A percentile compares a stretch with the other conserved stretches of the same genome.
Evolutionary conservation across 2,329 filamentous ascomycete species (phyloP).

Genomic region (Nemania sp.): DNA sequence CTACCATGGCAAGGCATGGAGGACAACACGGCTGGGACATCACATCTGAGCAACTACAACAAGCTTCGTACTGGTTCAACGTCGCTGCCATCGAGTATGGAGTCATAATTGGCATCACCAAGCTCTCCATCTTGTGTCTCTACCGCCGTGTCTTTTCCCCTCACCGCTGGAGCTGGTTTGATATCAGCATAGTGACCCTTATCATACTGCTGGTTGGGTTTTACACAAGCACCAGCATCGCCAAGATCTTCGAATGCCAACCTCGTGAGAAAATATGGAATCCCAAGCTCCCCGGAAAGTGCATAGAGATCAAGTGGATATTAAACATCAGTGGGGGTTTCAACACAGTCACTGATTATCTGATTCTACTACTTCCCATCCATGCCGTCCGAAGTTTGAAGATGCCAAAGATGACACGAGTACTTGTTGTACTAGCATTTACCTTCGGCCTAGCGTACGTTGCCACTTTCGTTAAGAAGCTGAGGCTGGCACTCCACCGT

Average conservation of each 20-base stretch:
- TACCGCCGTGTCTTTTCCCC: slow-evolving; percentile 35
- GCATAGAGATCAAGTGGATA: slow-evolving; percentile 18
- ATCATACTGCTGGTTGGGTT: slow-evolving; percentile 22
- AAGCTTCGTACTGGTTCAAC: slow-evolving; percentile 32
- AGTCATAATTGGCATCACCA: slow-evolving; percentile 27
- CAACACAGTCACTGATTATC: slow-evolving; percentile 30
- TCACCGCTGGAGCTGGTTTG: slow-evolving; percentile 23
- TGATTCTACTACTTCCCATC: slow-evolving; percentile 30
- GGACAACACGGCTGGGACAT: slow-evolving; percentile 31
- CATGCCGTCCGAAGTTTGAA: slow-evolving; percentile 26
- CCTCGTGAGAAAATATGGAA: slow-evolving; percentile 28
- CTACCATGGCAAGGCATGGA: slow-evolving; percentile 26
- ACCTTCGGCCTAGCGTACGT: slow-evolving; percentile 26
- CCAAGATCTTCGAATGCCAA: slow-evolving; percentile 29
- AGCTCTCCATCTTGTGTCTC: slow-evolving; percentile 28
- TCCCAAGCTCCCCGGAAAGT: slow-evolving; percentile 19
- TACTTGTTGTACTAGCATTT: slow-evolving; percentile 27
- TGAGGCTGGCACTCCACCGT: not conserved
- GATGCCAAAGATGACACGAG: slow-evolving; percentile 21
- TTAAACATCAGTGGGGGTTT: slow-evolving; percentile 30
- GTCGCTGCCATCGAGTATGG: slow-evolving; percentile 28
- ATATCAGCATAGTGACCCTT: slow-evolving; percentile 26
- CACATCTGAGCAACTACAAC: slow-evolving; percentile 7
- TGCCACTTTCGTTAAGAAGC: not conserved
- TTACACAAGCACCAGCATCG: slow-evolving; percentile 24